Evolutionary conservation across 148 eudicot species (phyloP).

Genomic region (Hydrangea macrophylla): DNA sequence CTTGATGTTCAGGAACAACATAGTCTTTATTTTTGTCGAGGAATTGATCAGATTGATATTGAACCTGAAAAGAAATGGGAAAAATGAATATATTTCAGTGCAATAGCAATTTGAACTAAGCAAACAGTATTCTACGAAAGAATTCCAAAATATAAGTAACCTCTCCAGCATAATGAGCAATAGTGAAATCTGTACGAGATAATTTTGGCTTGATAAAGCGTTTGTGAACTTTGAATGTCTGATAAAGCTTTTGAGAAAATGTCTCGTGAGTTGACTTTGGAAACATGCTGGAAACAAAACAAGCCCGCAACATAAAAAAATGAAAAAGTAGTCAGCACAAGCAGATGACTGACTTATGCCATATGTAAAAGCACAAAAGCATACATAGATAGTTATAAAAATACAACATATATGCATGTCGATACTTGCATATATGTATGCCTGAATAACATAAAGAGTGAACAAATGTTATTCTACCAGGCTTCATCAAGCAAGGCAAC

Average conservation of each 20-base stretch:
- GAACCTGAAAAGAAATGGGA: conserved; percentile 51
- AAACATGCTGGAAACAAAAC: conserved; percentile 76
- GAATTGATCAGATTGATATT: conserved; percentile 86
- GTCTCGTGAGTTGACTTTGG: conserved; percentile 98
- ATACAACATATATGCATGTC: neutral
- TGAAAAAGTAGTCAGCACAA: neutral
- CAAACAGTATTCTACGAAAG: neutral
- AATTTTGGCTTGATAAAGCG: conserved; percentile 94
- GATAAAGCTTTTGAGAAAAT: conserved; percentile 88
- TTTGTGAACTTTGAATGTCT: conserved; percentile 76
- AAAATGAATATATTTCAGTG: conserved; percentile 6
- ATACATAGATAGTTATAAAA: neutral
- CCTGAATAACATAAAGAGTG: neutral
- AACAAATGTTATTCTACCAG: conserved; percentile 49
- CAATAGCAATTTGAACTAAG: neutral
- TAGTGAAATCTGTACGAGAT: conserved; percentile 89
- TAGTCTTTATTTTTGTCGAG: conserved; percentile 98
- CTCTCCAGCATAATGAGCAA: conserved; percentile 99
- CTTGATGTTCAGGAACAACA: conserved; percentile 97
- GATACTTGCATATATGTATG: neutral
- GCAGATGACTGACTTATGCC: no score
- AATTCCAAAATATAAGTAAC: conserved; percentile 33
- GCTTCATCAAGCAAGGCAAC: conserved; percentile 98
- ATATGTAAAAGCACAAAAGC: no score
- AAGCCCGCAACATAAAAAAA: conserved; percentile 11